Base-by-base conservation (phyloP, 805 yeast species). In the Tetrapisispora arboricola region DNA sequence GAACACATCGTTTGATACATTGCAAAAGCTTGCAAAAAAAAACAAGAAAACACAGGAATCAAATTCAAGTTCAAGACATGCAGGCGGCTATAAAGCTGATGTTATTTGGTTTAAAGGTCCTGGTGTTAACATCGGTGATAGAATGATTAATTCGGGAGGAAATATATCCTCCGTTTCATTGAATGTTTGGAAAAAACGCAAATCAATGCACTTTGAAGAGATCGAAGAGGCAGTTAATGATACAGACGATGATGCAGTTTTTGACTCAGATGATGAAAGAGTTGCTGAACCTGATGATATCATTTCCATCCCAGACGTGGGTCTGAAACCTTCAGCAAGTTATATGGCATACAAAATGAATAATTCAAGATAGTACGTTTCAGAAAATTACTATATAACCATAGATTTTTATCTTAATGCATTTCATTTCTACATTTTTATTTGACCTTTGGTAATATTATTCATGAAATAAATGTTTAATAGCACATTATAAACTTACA, bases 61-160 rank as follows among this genome's bases (percentile, higher is more conserved):
- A 20, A 52, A 50, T 35, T 54, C 51, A 15, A 54, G 54, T 33
- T 44, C 52, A 13, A 47, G 47, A 22, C 41, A 39, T 18, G 47
- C 49, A 35, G 42, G 40, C 15, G 49, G 47, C 18, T 46, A 47
- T 17, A 47, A 53, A 28, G 67, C 67, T 12, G 75, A 76, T 28
- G 51, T 75, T 13, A 55, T 82, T 15, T 82, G 87, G 84, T 80
- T 75, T 57, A 69, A 80, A 50, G 75, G 84, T 0, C 81, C 87
- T 2, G 83, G 86, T 20, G 64, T 72, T 10, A 62, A 67, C 24
- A 54, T 74, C 16, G 54, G 63, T 6, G 66, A 64, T 45, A 55
- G 80, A 43, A 42, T 70, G 20, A 42, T 58, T 7, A 60, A 61
- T 42, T 43, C 51, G 4, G 53, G 56, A 12, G 49, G 43, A 32